Evolutionary conservation across 2,329 filamentous ascomycete genomes (phyloP), one percentile per base, ranked within the genome.

Genomic region (Fusarium nygamai): DNA sequence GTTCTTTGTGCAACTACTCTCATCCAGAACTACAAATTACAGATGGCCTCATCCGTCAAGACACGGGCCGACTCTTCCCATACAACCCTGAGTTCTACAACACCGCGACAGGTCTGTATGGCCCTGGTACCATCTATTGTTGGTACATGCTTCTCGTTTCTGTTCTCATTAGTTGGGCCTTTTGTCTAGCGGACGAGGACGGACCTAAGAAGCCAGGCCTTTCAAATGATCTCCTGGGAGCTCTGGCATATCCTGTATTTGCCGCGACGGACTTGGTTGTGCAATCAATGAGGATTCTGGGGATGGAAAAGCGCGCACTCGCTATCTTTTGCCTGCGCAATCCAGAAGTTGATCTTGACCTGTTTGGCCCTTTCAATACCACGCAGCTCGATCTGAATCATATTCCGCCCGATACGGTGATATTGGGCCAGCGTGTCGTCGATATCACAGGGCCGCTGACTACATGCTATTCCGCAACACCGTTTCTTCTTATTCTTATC

Each of bases 81-180:
- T 71, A 66, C 10, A 70, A 71, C n/a, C 54, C 68, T 13, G 68
- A 71, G 17, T 66, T 71, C 6, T 71, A 71, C 24, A 22, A 53
- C 8, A 57, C 22, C 5, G 67, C 53, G 2, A 51, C 67, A 2
- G 67, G 68, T 2, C 3, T 71, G 5, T 71, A 71, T 7, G 68
- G 67, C 1, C 67, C 68, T 6, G 68, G 68, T 2, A 51, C 67
- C 2, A 43, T 61, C 19, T 71, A 66, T 39, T 71, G 67, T 17
- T 71, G 67, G 66, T 66, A 71, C 20, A 60, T 70, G 60, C 54
- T 71, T 10, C 60, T 65, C 2, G 27, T 43, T 7, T 70, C 67
- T 5, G 67, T 70, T 10, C 27, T 70, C 2, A 33, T 22, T 6
- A 64, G 8, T 4, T 70, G 66, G 67, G n/a, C 46, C 1, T 50